Percentiles rank a stretch among this genome's conserved stretches.
These are phyloP conservation scores for Phialocephala subalpina DNA, from an alignment of 2,329 filamentous ascomycete genomes.

Conservation along the genomic window DNA sequence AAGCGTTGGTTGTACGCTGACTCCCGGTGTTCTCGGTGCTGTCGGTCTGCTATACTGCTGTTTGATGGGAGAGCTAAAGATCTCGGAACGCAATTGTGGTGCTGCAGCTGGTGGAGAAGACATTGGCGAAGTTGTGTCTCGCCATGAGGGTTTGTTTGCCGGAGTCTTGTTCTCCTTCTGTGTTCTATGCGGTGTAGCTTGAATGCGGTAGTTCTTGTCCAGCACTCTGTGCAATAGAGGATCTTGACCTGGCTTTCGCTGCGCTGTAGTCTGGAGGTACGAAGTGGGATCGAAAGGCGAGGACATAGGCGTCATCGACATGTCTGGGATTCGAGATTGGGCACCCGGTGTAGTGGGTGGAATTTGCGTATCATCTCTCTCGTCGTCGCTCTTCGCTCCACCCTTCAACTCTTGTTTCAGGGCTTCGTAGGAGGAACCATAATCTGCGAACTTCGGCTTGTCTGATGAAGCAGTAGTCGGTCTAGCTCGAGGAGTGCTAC, in stretches of 20 bases:
- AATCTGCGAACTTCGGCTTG: constrained; percentile 65
- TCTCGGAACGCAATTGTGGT: constrained; percentile 83
- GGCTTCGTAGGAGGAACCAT: constrained; percentile 80
- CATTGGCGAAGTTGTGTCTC: constrained; percentile 49
- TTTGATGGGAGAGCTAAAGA: constrained; percentile 80
- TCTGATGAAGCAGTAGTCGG: constrained; percentile 54
- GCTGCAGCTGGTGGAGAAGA: constrained; percentile 82
- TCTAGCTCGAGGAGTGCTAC: constrained; percentile 71
- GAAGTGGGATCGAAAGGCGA: constrained; percentile 61
- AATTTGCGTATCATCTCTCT: constrained; percentile 50
- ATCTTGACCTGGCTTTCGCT: constrained; percentile 60
- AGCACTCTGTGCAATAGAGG: constrained; percentile 89
- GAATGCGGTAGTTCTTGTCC: constrained; percentile 93
- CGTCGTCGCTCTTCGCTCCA: constrained; percentile 47
- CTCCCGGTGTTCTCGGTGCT: constrained; percentile 76
- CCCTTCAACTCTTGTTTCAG: constrained; percentile 71
- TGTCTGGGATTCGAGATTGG: constrained; percentile 62
- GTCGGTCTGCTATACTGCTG: constrained; percentile 42
- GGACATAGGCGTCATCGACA: constrained; percentile 69
- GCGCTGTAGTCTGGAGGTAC: constrained; percentile 47
- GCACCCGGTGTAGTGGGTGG: constrained; percentile 44
- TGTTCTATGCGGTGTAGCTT: constrained; percentile 83
- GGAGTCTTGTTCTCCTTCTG: constrained; percentile 48
- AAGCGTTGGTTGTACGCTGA: constrained; percentile 82
- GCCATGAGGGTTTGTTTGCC: constrained; percentile 43